Evolutionary conservation across 495 filamentous ascomycete species (phyloP).

Genomic region (Oidiodendron maius): DNA sequence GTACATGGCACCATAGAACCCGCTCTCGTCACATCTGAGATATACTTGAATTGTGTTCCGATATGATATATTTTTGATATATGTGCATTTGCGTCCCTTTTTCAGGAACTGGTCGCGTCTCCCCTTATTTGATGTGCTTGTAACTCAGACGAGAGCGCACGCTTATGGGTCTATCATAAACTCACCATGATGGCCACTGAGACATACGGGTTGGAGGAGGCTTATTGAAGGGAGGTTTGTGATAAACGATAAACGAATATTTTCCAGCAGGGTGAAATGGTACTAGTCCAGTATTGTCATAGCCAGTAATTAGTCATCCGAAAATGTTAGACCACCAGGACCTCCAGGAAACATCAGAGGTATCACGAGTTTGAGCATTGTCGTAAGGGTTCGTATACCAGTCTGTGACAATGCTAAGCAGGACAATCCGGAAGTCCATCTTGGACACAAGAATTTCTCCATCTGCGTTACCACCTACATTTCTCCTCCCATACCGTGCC

Average conservation of each 20-base stretch:
- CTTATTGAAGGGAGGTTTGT: background rate
- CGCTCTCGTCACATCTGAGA: too few relatives aligned
- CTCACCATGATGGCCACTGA: constrained; percentile 12
- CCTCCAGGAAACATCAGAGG: background rate
- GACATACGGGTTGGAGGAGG: background rate
- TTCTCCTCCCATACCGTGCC: constrained; percentile 27
- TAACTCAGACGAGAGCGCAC: too few relatives aligned
- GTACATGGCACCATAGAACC: too few relatives aligned
- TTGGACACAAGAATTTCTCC: constrained; percentile 22
- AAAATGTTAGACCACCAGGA: background rate
- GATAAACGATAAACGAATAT: constrained; percentile 13
- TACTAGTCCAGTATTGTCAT: background rate
- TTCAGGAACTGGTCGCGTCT: too few relatives aligned
- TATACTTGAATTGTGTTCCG: too few relatives aligned
- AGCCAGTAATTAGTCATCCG: constrained; percentile 10
- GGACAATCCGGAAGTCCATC: constrained; percentile 16
- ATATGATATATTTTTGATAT: too few relatives aligned
- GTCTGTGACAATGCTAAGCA: constrained; percentile 16
- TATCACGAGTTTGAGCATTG: background rate
- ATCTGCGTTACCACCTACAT: constrained; percentile 30
- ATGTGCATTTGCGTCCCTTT: too few relatives aligned
- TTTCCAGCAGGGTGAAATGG: background rate
- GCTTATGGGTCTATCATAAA: too few relatives aligned
- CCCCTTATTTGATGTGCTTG: too few relatives aligned
- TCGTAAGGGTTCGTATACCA: background rate